Evolutionary conservation across 2,329 filamentous ascomycete species (phyloP).

Genomic region (Mycosphaerella sp.): DNA sequence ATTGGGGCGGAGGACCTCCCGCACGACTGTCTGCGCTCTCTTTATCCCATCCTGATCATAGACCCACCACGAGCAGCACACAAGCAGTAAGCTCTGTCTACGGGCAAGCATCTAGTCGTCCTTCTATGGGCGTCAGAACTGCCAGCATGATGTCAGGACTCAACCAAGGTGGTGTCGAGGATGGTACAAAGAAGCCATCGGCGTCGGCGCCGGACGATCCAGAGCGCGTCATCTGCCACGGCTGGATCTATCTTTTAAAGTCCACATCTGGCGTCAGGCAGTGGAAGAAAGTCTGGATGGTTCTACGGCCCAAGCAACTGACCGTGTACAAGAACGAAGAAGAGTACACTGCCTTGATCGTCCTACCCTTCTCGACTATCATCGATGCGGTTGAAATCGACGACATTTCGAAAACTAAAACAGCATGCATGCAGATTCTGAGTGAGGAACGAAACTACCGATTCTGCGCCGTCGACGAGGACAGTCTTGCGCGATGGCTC

Average conservation of each 20-base stretch:
- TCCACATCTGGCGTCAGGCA: constrained; percentile 77
- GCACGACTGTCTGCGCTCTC: constrained; percentile 33
- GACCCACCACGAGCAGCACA: constrained; percentile 33
- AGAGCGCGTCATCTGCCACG: constrained; percentile 90
- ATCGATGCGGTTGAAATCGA: constrained; percentile 92
- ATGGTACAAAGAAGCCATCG: constrained; percentile 10
- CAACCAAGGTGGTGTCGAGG: constrained; percentile 40
- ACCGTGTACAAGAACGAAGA: constrained; percentile 88
- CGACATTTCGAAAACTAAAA: constrained; percentile 75
- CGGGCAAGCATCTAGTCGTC: constrained; percentile 29
- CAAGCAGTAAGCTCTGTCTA: constrained; percentile 32
- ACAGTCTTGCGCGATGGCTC: constrained; percentile 73
- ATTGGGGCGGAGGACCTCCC: constrained; percentile 27
- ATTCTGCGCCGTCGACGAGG: constrained; percentile 64
- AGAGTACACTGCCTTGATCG: constrained; percentile 80
- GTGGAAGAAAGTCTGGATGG: constrained; percentile 94
- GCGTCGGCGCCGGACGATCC: constrained; percentile 48
- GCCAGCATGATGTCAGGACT: constrained; percentile 57
- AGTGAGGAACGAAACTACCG: constrained; percentile 68
- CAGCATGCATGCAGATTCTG: constrained; percentile 85
- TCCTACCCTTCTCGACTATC: constrained; percentile 70
- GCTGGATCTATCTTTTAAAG: constrained; percentile 78
- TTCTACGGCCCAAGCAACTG: constrained; percentile 76
- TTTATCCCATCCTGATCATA: constrained; percentile 27
- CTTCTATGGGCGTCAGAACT: constrained; percentile 43